Evolutionary conservation across 345 rosid genomes (phyloP), one percentile per base, ranked within the genome.

Genomic region (Cardamine chenopodiifolia): DNA sequence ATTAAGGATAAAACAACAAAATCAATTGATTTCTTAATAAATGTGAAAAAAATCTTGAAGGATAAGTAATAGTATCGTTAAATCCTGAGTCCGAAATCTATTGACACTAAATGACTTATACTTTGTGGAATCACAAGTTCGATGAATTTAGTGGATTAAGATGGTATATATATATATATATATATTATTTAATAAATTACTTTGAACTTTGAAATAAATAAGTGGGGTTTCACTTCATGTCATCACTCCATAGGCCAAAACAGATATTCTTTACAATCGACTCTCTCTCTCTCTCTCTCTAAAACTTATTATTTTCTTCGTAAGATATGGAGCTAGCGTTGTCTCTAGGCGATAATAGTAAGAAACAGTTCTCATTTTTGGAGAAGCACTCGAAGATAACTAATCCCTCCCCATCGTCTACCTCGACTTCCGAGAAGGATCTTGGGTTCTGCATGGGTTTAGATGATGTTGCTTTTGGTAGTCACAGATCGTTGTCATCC

Each of bases 251-350:
- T 26, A 59, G 73, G 32, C 68, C 55, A 65, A 50, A 66, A 47
- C 71, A 74, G 18, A 79, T 26, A 45, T 64, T 70, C 25, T 22
- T 23, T 74, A 44, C 40, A 18, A 18, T 50, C 58, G 34, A 17
- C 25, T 45, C 73, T 48, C 62, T 66, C 11, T 60, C 25, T 54
- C 73, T 48, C 62, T 66, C 11, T 60, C 12, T 75, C n/a, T 32
- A 17, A 44, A 39, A 35, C 42, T 11, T 63, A 40, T 56, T 44
- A n/a, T 26, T 73, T 56, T 10, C 63, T 72, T 64, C 12, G 49
- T 18, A 53, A 42, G 58, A 68, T 6, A 95, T 95, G 99, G 97
- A 95, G 82, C 83, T 95, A 7, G 97, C 93, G 58, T 77, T 95
- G 83, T 92, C 90, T 73, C 73, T 95, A 26, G 99, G 99, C 2